phyloP scores from a whole-genome alignment of 768 basidiomycete genomes.

The Tubosaeta brunneosetosa region DNA sequence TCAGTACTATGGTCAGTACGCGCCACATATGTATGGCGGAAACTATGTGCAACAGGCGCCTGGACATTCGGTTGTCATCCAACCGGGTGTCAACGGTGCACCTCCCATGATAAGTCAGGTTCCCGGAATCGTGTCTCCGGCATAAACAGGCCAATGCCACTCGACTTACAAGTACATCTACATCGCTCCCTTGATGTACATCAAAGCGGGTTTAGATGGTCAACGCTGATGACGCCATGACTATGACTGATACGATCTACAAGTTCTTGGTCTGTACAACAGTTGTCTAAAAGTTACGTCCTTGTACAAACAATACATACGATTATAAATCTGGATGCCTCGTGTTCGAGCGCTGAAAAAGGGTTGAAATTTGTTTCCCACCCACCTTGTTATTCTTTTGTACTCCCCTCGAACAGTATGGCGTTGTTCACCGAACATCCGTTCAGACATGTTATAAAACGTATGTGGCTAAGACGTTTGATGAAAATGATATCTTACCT shows the following conservation, averaged over 20 bases:
- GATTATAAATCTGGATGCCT: slow-evolving; percentile 20
- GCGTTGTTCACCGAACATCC: slow-evolving; percentile 30
- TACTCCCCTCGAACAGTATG: slow-evolving; percentile 22
- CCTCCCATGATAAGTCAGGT: slow-evolving; percentile 60
- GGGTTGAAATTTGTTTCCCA: slow-evolving; percentile 23
- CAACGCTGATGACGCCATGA: slow-evolving; percentile 10
- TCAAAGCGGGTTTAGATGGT: background rate
- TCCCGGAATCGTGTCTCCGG: slow-evolving; percentile 32
- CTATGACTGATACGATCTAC: slow-evolving; percentile 7
- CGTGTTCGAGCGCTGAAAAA: slow-evolving; percentile 27
- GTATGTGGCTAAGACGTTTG: slow-evolving; percentile 12
- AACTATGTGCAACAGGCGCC: slow-evolving; percentile 46
- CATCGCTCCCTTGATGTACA: background rate
- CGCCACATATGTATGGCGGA: slow-evolving; percentile 15
- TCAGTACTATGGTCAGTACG: slow-evolving; percentile 35
- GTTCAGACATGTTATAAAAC: slow-evolving; percentile 31
- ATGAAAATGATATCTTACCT: slow-evolving; percentile 7
- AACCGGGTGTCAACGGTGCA: slow-evolving; percentile 58
- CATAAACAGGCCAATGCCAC: background rate
- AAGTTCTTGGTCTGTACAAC: slow-evolving; percentile 10
- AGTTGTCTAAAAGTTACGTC: slow-evolving; percentile 15
- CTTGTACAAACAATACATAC: slow-evolving; percentile 1
- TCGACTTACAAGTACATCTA: background rate
- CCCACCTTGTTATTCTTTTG: slow-evolving; percentile 18
- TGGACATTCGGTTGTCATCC: slow-evolving; percentile 64